Conservation (phyloP, 192 early-diverging fungal genomes). For the Backusella tarrabulga region DNA sequence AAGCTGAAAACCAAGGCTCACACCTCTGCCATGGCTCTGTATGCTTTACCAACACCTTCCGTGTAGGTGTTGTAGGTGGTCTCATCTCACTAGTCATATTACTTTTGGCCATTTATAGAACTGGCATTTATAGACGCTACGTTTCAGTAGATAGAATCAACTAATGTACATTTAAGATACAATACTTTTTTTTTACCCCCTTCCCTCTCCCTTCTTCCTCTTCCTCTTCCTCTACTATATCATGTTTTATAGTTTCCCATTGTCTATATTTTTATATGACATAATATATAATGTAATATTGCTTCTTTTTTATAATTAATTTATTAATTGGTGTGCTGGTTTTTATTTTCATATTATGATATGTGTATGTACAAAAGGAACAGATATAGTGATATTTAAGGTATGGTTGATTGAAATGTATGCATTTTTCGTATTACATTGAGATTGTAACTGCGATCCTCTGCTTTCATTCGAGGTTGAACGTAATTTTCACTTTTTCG, state of each 20-base stretch:
- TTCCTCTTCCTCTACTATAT: neutral
- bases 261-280: neutral
- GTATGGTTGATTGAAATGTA: neutral
- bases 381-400: neutral
- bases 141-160: neutral
- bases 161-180: neutral
- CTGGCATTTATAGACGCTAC: constrained; percentile 9
- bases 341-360: neutral
- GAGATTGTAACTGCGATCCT: neutral
- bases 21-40: constrained; percentile 23
- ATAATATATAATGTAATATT: neutral
- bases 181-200: neutral
- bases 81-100: neutral
- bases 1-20: constrained; percentile 26
- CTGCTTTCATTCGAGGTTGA: neutral
- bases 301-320: neutral
- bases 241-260: neutral
- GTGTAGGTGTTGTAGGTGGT: constrained; percentile 12
- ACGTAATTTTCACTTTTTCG: neutral
- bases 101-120: constrained; percentile 2
- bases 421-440: neutral
- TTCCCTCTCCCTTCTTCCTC: neutral
- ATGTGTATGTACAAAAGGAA: neutral
- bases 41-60: constrained; percentile 26
- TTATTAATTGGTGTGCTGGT: neutral